Base-by-base conservation (phyloP, 495 filamentous ascomycete genomes). In the Neurospora sp. region DNA sequence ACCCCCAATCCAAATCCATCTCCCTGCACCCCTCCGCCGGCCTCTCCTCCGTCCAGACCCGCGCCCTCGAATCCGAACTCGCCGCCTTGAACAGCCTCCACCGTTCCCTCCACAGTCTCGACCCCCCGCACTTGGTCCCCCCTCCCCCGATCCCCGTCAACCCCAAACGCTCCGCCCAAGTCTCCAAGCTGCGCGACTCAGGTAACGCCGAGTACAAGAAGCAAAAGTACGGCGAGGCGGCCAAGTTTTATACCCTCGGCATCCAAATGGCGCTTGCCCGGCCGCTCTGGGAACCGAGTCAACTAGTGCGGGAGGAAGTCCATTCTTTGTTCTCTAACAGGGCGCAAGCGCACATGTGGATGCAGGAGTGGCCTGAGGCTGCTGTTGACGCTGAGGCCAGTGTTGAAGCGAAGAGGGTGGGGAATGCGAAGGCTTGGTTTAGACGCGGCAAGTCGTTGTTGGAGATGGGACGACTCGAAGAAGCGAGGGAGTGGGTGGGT, bases 371-470 rank as follows among this genome's bases (percentile, higher is more conserved):
- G 94, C 84, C 91, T 6, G 93, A 96, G 85, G 96, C 86, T 4
- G 85, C 91, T 31, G 83, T 91, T 4, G 96, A 99, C 84, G 93
- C 92, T n/a, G 90, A 94, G 84, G 84, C 86, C 92, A 77, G 91
- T 97, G 91, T 97, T n/a, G 95, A 97, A 83, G 88, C 91, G 72
- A 97, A 96, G 89, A 85, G 89, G 70, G 84, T 88, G 59, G 93
- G 90, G 39, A 98, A 99, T 82, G 89, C 92, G 8, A 98, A 98
- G 89, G 94, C 91, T 3, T 98, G 94, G 92, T 98, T 93, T 90
- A 83, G 95, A 68, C 84, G 92, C 74, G 94, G 91, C 10, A 89
- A 88, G 84, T 94, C 91, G 81, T 83, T 97, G 79, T 81, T 89
- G 70, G 96, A 99, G 90, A 98, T 98, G 96, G 91, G 91, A 10